Evolutionary conservation across 257 asterid genomes (phyloP).

Genomic region (Mentha longifolia): DNA sequence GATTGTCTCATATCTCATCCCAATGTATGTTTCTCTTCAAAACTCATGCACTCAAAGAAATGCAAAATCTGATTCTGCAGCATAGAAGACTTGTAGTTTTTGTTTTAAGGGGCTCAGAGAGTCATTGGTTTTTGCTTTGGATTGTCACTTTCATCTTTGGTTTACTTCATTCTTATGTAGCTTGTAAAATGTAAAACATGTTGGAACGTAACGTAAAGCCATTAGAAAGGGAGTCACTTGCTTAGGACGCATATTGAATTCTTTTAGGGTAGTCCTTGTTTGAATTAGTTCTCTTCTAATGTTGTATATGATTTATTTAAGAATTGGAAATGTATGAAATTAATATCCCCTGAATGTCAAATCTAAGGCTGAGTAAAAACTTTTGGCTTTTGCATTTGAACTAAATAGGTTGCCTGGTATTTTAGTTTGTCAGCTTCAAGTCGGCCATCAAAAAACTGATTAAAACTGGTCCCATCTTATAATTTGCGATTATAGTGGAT

Average conservation of each 20-base stretch:
- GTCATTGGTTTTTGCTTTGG: neutral
- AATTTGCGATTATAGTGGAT: neutral
- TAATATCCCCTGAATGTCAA: neutral
- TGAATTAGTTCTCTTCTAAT: constrained; percentile 11
- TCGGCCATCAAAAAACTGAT: neutral
- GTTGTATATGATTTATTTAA: neutral
- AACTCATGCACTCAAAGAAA: neutral
- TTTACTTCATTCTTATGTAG: neutral
- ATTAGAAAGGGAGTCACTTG: constrained; percentile 16
- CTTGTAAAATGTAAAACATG: constrained; percentile 6
- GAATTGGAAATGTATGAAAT: neutral
- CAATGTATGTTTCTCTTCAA: constrained; percentile 53
- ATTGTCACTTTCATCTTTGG: neutral
- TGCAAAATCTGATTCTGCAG: neutral
- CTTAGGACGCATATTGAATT: too few species aligned
- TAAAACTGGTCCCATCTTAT: neutral
- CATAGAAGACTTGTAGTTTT: neutral
- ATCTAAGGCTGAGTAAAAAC: neutral
- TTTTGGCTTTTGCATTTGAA: constrained; percentile 9
- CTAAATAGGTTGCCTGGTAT: neutral
- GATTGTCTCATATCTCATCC: constrained; percentile 97
- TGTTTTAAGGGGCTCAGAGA: neutral
- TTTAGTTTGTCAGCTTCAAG: neutral
- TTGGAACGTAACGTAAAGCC: constrained; percentile 19
- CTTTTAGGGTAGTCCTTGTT: neutral